Evolutionary conservation across 306 rosid genomes (phyloP).

Genomic region (Gastrolobium bilobum): DNA sequence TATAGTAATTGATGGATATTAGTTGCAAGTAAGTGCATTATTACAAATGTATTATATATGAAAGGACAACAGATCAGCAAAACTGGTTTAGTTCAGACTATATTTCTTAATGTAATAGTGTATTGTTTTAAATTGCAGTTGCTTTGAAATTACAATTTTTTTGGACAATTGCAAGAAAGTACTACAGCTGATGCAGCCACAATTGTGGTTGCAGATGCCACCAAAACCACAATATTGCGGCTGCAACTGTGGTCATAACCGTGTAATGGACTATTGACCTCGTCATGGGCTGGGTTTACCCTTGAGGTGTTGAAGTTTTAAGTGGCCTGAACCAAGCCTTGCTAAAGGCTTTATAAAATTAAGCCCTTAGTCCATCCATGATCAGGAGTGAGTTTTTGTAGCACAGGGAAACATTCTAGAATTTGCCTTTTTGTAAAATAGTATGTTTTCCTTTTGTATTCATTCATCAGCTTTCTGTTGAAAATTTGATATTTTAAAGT

Average conservation of each 20-base stretch:
- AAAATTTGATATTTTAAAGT: no score
- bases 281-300: not conserved
- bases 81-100: constrained; percentile 3
- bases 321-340: not conserved
- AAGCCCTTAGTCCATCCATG: not conserved
- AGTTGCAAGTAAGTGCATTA: constrained; percentile 27
- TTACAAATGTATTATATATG: constrained; percentile 10
- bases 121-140: not conserved
- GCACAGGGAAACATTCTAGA: not conserved
- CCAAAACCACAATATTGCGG: not conserved
- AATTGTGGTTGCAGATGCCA: not conserved
- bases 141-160: not conserved
- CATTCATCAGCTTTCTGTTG: no score
- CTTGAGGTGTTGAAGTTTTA: not conserved
- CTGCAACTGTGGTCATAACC: not conserved
- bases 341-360: not conserved
- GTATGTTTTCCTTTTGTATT: no score
- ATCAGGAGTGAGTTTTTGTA: constrained; percentile 15
- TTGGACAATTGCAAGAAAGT: not conserved
- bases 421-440: no score
- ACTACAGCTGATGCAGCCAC: not conserved
- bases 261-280: constrained; percentile 11
- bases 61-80: constrained; percentile 8
- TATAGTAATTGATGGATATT: not conserved
- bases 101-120: not conserved